A percentile compares a stretch with the other conserved stretches of the same genome.
These are phyloP conservation scores for Flaveria floridana DNA, from an alignment of 140 eudicot genomes.

Conservation along the genomic window DNA sequence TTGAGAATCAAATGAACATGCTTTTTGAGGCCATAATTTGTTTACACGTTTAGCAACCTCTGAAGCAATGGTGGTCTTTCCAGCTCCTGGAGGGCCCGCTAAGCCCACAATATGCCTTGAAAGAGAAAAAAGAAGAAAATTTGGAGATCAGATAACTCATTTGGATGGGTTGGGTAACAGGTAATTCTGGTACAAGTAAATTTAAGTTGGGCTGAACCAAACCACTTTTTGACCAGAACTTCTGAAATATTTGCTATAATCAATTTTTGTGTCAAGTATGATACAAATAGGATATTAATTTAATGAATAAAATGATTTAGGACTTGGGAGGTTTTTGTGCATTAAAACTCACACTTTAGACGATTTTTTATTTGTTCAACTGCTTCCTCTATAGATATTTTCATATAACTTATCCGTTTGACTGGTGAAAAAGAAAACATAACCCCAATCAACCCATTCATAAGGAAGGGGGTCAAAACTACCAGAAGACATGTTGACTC, in stretches of 20 bases:
- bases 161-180: neutral
- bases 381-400: neutral
- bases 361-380: neutral
- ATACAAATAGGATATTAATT: neutral
- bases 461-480: neutral
- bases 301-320: neutral
- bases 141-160: conserved; percentile 21
- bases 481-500: neutral
- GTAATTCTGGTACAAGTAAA: neutral
- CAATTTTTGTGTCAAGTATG: neutral
- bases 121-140: conserved; percentile 14
- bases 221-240: neutral
- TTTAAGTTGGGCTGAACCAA: neutral
- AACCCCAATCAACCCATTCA: conserved; percentile 2
- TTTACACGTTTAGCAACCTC: conserved; percentile 76
- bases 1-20: conserved; percentile 60
- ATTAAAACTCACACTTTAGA: neutral
- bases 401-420: neutral
- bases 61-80: conserved; percentile 86
- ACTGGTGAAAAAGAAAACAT: neutral
- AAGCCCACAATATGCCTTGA: conserved; percentile 88
- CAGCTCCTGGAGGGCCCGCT: conserved; percentile 99
- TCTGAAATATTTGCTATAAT: neutral
- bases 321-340: neutral
- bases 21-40: conserved; percentile 73